phyloP scores from a whole-genome alignment of 345 rosid species.

The Geranium rotundifolium region DNA sequence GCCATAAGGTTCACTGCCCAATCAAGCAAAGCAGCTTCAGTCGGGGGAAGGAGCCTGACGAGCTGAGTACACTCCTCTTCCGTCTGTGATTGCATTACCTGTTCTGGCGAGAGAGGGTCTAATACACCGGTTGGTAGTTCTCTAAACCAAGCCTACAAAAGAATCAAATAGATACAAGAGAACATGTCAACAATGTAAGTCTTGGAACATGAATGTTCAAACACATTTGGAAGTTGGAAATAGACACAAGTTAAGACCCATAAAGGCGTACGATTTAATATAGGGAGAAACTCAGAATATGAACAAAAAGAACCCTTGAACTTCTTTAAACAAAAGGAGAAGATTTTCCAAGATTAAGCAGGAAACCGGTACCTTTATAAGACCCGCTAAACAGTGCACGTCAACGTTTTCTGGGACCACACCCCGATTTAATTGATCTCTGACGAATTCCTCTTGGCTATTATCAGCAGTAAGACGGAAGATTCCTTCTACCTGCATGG shows the following conservation, averaged over 20 bases:
- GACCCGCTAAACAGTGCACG: conserved; percentile 92
- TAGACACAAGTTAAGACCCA: neutral
- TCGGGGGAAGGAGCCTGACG: conserved; percentile 71
- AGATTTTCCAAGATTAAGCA: neutral
- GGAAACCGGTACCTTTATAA: conserved; percentile 61
- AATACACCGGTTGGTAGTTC: conserved; percentile 90
- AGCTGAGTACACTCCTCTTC: conserved; percentile 86
- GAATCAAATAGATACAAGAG: neutral
- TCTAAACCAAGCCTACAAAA: conserved; percentile 91
- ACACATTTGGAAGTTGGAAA: neutral
- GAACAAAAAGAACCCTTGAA: neutral
- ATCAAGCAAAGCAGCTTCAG: conserved; percentile 78
- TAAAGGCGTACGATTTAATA: too few relatives aligned
- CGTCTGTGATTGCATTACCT: conserved; percentile 74
- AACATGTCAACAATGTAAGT: neutral
- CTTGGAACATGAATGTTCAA: too few relatives aligned
- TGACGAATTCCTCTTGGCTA: conserved; percentile 78
- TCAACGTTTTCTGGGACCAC: conserved; percentile 63
- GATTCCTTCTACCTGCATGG: conserved; percentile 88
- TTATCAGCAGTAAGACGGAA: conserved; percentile 90
- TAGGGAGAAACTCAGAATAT: neutral
- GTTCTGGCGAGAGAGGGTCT: conserved; percentile 77
- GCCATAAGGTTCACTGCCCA: conserved; percentile 97
- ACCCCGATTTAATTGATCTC: conserved; percentile 83
- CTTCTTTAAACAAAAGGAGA: neutral